These are phyloP conservation scores for Amanita rimosa DNA, from an alignment of 768 basidiomycete genomes.

Conservation along the genomic window DNA sequence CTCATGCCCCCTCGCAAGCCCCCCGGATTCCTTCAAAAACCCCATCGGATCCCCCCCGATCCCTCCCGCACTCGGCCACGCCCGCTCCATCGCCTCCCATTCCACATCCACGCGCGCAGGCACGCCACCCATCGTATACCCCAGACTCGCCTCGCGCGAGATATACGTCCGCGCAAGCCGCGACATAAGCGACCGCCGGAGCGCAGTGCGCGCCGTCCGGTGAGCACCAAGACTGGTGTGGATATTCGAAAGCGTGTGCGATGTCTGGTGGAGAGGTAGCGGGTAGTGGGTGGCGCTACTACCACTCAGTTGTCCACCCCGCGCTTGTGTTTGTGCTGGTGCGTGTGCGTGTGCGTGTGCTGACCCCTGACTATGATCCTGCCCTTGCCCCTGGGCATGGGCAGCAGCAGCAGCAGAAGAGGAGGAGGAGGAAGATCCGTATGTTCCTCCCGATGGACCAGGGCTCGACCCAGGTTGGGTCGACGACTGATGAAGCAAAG, in stretches of 20 bases:
- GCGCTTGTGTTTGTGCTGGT: too few species aligned
- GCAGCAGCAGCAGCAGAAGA: too few species aligned
- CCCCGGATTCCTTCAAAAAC: constrained; percentile 6
- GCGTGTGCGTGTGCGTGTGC: too few species aligned
- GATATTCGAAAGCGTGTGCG: constrained; percentile 3
- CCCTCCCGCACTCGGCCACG: constrained; percentile 41
- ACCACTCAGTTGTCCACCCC: too few species aligned
- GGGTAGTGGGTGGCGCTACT: neutral
- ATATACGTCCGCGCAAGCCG: constrained; percentile 63
- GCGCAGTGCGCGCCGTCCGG: constrained; percentile 49
- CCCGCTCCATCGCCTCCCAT: constrained; percentile 55
- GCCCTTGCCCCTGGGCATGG: neutral
- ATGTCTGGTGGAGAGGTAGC: neutral
- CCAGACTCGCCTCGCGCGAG: constrained; percentile 34
- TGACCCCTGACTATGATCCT: too few species aligned
- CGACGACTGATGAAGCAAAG: neutral
- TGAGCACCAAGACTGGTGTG: constrained; percentile 48
- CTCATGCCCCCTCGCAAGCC: constrained; percentile 21
- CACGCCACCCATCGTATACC: constrained; percentile 49
- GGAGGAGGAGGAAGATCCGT: neutral
- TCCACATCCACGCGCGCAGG: constrained; percentile 51
- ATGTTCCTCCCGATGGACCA: neutral
- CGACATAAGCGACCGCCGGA: constrained; percentile 48
- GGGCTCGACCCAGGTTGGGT: neutral
- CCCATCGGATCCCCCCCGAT: neutral